These are phyloP conservation scores for Pochonia chlamydosporia DNA, from an alignment of 2,329 filamentous ascomycete genomes.

Conservation along the genomic window DNA sequence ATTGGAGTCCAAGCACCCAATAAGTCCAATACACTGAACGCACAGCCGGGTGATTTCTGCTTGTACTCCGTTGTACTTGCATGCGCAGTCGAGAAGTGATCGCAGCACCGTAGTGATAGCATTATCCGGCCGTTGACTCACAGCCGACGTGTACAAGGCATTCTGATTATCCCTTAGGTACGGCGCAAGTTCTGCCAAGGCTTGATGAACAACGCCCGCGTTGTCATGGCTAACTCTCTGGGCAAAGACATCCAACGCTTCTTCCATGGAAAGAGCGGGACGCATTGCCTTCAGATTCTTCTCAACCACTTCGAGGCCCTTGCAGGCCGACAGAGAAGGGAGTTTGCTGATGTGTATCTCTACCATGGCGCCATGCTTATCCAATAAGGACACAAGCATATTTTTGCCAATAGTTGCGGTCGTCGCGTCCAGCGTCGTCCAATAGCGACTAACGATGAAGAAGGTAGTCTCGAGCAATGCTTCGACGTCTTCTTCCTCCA, in stretches of 20 bases:
- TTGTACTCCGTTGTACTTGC: constrained; percentile 68
- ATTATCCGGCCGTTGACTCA: constrained; percentile 77
- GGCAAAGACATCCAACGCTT: constrained; percentile 43
- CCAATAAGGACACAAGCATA: constrained; percentile 60
- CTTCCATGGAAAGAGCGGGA: constrained; percentile 22
- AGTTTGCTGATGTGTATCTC: constrained; percentile 65
- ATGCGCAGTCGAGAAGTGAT: constrained; percentile 76
- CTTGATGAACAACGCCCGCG: constrained; percentile 75
- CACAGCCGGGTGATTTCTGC: constrained; percentile 65
- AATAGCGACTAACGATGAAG: constrained; percentile 78
- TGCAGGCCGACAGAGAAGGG: constrained; percentile 69
- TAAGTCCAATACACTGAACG: constrained; percentile 76
- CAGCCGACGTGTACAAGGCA: constrained; percentile 70
- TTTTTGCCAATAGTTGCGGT: constrained; percentile 55
- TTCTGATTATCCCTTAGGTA: constrained; percentile 71
- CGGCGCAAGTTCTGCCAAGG: constrained; percentile 67
- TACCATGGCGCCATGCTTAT: constrained; percentile 55
- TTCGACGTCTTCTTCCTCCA: constrained; percentile 75
- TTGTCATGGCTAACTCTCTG: constrained; percentile 77
- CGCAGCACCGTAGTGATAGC: constrained; percentile 68
- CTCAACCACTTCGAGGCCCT: constrained; percentile 63
- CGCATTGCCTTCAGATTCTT: constrained; percentile 60
- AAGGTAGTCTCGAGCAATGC: constrained; percentile 83
- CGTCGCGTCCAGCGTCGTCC: constrained; percentile 58
- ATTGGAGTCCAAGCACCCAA: constrained; percentile 90